phyloP scores from a whole-genome alignment of 768 basidiomycete genomes.

The Pleurotus citrinopileatus region DNA sequence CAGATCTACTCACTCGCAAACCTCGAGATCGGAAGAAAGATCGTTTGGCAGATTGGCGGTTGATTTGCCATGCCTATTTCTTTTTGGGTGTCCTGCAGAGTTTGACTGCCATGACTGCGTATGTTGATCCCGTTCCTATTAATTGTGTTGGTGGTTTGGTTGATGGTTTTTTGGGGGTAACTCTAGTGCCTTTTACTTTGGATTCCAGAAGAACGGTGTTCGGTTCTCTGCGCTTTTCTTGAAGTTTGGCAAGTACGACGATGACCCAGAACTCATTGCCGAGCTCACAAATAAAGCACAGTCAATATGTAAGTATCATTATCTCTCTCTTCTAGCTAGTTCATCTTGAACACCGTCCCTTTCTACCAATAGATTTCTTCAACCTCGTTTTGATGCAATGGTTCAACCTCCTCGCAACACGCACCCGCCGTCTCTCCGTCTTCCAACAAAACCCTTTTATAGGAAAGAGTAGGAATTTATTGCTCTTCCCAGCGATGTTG shows the following conservation, averaged over 20 bases:
- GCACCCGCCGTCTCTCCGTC: slow-evolving; percentile 51
- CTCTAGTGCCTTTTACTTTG: slow-evolving; percentile 39
- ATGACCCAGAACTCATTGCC: slow-evolving; percentile 31
- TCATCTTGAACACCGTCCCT: background rate
- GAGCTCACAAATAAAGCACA: slow-evolving; percentile 44
- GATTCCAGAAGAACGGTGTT: slow-evolving; percentile 41
- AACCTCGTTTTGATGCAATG: slow-evolving; percentile 59
- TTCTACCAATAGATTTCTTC: slow-evolving; percentile 38
- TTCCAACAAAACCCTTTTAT: slow-evolving; percentile 49
- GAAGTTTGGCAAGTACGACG: slow-evolving; percentile 38
- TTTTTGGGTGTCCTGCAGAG: slow-evolving; percentile 51
- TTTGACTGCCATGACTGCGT: slow-evolving; percentile 49
- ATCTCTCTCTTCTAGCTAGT: background rate
- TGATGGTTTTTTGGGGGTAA: no score
- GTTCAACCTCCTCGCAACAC: slow-evolving; percentile 55
- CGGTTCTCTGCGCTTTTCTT: slow-evolving; percentile 45
- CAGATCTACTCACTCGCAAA: slow-evolving; percentile 50
- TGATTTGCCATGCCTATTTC: slow-evolving; percentile 56
- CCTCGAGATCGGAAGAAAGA: slow-evolving; percentile 57
- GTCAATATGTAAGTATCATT: slow-evolving; percentile 31
- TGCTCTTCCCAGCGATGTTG: slow-evolving; percentile 44
- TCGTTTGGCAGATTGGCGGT: slow-evolving; percentile 48
- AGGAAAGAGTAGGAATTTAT: slow-evolving; percentile 31
- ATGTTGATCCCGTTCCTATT: slow-evolving; percentile 10
- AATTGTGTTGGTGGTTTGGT: no score